These are phyloP conservation scores for Salix arbutifolia DNA, from an alignment of 345 rosid genomes.

Conservation along the genomic window DNA sequence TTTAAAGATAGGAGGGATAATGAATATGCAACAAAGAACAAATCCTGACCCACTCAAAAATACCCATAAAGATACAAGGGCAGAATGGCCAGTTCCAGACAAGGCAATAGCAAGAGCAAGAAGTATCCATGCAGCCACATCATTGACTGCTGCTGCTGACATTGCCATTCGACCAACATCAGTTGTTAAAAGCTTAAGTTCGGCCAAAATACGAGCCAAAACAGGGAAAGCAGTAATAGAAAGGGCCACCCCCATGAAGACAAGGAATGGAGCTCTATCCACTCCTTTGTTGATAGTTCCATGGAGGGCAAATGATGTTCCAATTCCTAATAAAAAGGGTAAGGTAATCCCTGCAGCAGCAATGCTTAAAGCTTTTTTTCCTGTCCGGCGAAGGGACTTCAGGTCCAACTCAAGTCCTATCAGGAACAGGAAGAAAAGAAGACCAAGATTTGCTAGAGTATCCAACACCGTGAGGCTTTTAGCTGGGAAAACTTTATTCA, in stretches of 20 bases:
- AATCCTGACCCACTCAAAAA: constrained; percentile 53
- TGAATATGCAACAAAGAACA: constrained; percentile 29
- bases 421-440: constrained; percentile 70
- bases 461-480: constrained; percentile 66
- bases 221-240: constrained; percentile 82
- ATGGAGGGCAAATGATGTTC: constrained; percentile 51
- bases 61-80: constrained; percentile 67
- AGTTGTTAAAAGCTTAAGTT: constrained; percentile 75
- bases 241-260: constrained; percentile 85
- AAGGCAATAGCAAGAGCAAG: constrained; percentile 79
- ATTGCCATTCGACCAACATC: constrained; percentile 71
- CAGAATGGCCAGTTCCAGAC: constrained; percentile 48
- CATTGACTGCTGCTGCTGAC: constrained; percentile 81
- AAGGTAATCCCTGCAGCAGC: constrained; percentile 62
- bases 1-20: constrained; percentile 42
- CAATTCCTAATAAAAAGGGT: constrained; percentile 60
- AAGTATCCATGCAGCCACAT: constrained; percentile 75
- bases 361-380: constrained; percentile 54
- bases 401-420: constrained; percentile 65
- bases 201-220: constrained; percentile 79
- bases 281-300: constrained; percentile 39
- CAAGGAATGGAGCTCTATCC: constrained; percentile 46
- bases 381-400: constrained; percentile 47
- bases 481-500: constrained; percentile 46
- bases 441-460: constrained; percentile 73